Evolutionary conservation across 495 filamentous ascomycete genomes (phyloP).

Genomic region (Astrothelium subdiscretum): DNA sequence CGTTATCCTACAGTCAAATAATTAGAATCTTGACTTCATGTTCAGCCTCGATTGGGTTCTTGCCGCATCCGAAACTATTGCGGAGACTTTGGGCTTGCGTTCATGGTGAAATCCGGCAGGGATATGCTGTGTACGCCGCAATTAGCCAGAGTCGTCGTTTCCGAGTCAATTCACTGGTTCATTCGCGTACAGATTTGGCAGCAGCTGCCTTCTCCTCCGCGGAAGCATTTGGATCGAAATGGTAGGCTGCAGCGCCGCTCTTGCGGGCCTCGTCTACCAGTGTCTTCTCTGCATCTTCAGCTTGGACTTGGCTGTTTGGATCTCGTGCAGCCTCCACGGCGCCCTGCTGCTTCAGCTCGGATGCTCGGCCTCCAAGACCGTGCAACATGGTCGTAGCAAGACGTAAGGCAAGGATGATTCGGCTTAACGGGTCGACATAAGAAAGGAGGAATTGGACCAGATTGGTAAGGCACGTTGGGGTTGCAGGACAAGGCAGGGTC

Average conservation of each 20-base stretch:
- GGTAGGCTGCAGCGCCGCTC: constrained; percentile 64
- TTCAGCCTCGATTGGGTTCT: constrained; percentile 10
- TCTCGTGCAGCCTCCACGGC: constrained; percentile 60
- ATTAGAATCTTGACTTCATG: background rate
- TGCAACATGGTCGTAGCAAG: constrained; percentile 4
- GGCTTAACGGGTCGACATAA: background rate
- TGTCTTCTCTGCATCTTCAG: constrained; percentile 56
- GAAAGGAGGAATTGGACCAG: background rate
- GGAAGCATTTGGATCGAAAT: constrained; percentile 78
- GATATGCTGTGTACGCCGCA: constrained; percentile 32
- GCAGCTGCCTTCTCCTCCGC: constrained; percentile 75
- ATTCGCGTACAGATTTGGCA: constrained; percentile 56
- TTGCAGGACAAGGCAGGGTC: background rate
- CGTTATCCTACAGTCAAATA: constrained; percentile 43
- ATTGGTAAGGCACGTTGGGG: too few species aligned
- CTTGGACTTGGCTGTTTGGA: constrained; percentile 53
- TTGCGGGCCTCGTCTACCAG: constrained; percentile 64
- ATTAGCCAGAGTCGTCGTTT: background rate
- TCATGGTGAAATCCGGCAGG: constrained; percentile 53
- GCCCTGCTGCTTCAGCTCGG: constrained; percentile 71
- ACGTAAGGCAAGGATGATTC: background rate
- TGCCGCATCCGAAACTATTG: constrained; percentile 62
- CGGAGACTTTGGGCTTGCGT: constrained; percentile 53
- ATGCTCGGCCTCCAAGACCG: constrained; percentile 12
- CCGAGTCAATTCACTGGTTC: background rate